phyloP scores from a whole-genome alignment of 2,329 filamentous ascomycete genomes.

The Penicillium sp. region DNA sequence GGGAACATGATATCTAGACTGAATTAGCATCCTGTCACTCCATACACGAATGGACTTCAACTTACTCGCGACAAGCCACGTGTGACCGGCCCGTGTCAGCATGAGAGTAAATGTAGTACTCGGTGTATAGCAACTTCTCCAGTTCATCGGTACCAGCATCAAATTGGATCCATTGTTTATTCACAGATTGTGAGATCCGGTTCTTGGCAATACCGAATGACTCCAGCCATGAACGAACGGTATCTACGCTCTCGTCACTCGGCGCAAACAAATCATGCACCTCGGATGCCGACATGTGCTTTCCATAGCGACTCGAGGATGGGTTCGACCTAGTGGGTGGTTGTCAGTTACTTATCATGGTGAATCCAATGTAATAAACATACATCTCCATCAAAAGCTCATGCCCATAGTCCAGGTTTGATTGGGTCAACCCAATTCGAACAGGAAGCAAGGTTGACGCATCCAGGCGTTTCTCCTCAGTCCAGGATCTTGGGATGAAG shows the following conservation, averaged over 20 bases:
- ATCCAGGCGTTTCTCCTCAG: slow-evolving; percentile 23
- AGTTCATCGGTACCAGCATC: slow-evolving; percentile 38
- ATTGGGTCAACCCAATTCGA: slow-evolving; percentile 29
- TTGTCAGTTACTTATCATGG: not conserved
- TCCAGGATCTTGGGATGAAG: slow-evolving; percentile 28
- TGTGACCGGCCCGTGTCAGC: slow-evolving; percentile 30
- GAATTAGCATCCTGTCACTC: not conserved
- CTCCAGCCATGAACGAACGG: slow-evolving; percentile 32
- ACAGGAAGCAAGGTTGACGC: slow-evolving; percentile 25
- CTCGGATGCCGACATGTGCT: slow-evolving; percentile 33
- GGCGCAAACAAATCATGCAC: slow-evolving; percentile 40
- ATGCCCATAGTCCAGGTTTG: slow-evolving; percentile 29
- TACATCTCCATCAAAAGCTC: slow-evolving; percentile 36
- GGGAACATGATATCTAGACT: slow-evolving; percentile 31
- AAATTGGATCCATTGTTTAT: slow-evolving; percentile 45
- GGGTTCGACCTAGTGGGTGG: slow-evolving; percentile 34
- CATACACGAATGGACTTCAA: not conserved
- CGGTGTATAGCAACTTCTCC: slow-evolving; percentile 39
- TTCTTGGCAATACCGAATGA: slow-evolving; percentile 23
- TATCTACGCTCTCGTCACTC: slow-evolving; percentile 25
- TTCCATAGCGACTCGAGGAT: slow-evolving; percentile 36
- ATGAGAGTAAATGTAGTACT: slow-evolving; percentile 43
- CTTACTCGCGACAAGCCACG: slow-evolving; percentile 44
- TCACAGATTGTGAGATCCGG: slow-evolving; percentile 30
- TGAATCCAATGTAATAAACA: not conserved